These are phyloP conservation scores for Fomitopsis palustris DNA, from an alignment of 1,284 basidiomycete species.

Conservation along the genomic window DNA sequence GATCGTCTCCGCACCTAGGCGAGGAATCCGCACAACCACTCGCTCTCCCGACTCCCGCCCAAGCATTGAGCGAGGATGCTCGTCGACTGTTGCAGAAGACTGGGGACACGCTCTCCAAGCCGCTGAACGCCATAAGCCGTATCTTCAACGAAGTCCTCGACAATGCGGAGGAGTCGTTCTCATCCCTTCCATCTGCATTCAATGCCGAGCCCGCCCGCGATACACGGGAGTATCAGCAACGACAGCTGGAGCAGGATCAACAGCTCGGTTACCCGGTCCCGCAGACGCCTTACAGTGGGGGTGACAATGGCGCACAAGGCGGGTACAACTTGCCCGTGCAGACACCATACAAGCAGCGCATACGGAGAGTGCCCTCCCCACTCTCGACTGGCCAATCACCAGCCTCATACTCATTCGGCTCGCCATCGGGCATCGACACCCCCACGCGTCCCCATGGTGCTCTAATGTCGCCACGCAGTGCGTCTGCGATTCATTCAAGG, in stretches of 20 bases:
- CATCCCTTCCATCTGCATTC: slow-evolving; percentile 59
- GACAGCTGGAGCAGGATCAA: slow-evolving; percentile 18
- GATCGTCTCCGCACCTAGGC: slow-evolving; percentile 55
- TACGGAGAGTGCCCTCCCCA: slow-evolving; percentile 44
- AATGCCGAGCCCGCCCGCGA: slow-evolving; percentile 55
- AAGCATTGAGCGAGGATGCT: slow-evolving; percentile 73
- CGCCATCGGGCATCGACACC: slow-evolving; percentile 41
- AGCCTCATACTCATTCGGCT: slow-evolving; percentile 27
- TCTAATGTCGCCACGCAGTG: slow-evolving; percentile 32
- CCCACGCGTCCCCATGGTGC: slow-evolving; percentile 36
- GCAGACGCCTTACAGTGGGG: slow-evolving; percentile 37
- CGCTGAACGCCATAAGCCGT: slow-evolving; percentile 80
- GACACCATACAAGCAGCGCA: slow-evolving; percentile 72
- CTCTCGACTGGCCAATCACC: slow-evolving; percentile 21
- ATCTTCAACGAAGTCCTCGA: slow-evolving; percentile 83
- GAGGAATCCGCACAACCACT: slow-evolving; percentile 85
- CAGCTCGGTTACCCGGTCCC: slow-evolving; percentile 24
- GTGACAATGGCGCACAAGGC: slow-evolving; percentile 19
- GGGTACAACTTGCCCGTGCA: slow-evolving; percentile 42
- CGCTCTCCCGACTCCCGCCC: slow-evolving; percentile 56
- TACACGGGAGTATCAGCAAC: slow-evolving; percentile 25
- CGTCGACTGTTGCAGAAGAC: slow-evolving; percentile 82
- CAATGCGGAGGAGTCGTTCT: slow-evolving; percentile 34
- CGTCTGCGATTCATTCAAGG: slow-evolving; percentile 33
- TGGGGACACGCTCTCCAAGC: slow-evolving; percentile 85